phyloP scores from a whole-genome alignment of 129 eudicot species.

The Pittosporum tobira region DNA sequence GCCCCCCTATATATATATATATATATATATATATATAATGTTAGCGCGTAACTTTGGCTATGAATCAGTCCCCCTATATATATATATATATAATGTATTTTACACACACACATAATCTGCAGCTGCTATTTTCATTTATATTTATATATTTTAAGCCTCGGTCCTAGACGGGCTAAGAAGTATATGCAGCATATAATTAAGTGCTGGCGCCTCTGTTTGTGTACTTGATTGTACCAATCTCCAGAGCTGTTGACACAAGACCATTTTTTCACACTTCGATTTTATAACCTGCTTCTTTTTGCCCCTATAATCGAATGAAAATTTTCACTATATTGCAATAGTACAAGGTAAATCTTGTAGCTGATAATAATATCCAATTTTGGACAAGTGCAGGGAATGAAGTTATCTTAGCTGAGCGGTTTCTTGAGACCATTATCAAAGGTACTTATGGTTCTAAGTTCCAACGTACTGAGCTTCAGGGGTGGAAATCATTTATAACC shows the following conservation, averaged over 20 bases:
- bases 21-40: too few relatives aligned
- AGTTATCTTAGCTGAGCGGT: conserved; percentile 62
- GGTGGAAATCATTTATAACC: background rate
- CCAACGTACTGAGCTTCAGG: background rate
- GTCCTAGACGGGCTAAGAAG: too few relatives aligned
- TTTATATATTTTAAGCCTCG: too few relatives aligned
- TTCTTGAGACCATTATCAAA: conserved; percentile 81
- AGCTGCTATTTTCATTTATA: too few relatives aligned
- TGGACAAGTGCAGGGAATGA: conserved; percentile 54
- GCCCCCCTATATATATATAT: too few relatives aligned
- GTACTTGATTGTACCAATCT: background rate
- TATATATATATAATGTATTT: too few relatives aligned
- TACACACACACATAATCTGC: too few relatives aligned
- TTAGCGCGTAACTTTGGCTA: too few relatives aligned
- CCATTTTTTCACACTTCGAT: too few relatives aligned
- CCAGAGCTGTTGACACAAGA: background rate
- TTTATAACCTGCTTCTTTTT: background rate
- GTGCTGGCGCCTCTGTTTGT: background rate
- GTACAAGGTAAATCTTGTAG: background rate
- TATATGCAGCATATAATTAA: too few relatives aligned
- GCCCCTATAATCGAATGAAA: background rate
- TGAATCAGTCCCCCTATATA: too few relatives aligned
- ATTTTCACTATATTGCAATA: background rate
- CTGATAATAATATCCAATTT: background rate
- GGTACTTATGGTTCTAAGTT: conserved; percentile 33